Base-by-base conservation (phyloP, 768 basidiomycete species). In the Rhizopogon rudus region DNA sequence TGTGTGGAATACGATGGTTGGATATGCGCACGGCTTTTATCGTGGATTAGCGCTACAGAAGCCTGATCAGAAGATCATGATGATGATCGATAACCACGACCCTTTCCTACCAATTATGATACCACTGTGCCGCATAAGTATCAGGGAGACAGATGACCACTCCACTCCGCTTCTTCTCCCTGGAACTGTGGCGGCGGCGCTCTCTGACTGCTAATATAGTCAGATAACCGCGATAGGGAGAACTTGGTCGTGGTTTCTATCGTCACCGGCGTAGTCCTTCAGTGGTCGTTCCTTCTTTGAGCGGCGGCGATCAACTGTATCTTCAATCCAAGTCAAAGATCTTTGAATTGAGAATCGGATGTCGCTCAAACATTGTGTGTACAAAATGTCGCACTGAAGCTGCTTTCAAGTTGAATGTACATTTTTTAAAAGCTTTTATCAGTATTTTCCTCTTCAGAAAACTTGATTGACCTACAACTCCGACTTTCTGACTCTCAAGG, bases 81-180 rank as follows among this genome's bases (percentile, higher is more conserved):
- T 13, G 10, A 35, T 20, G 20, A 20, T 20, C 10, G 35, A 35
- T 37, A 22, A 22, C 4, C 20, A 37, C 31, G 8, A 49, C 20
- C 33, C 20, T 22, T 49, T 33, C 46, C 33, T 49, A 31, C 35
- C 25, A 37, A 29, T 29, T 25, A 16, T 20, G 1, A 20, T 20
- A 44, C 43, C 41, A 44, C 25, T 25, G n/a, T n/a, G n/a, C n/a
- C n/a, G n/a, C n/a, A n/a, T n/a, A n/a, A n/a, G n/a, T n/a, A n/a
- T n/a, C n/a, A n/a, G n/a, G n/a, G 17, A 25, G 25, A 20, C 31
- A 6, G 17, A 48, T 22, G 33, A 20, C 2, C 20, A 6, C 22
- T 48, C 82, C 77, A 31, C 31, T 31, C 63, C 83, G 72, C 57
- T 82, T 78, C 61, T 84, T 84, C 35, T 78, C 81, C 44, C 72